Percentiles rank a stretch among this genome's conserved stretches.
phyloP scores from a whole-genome alignment of 2,329 filamentous ascomycete species.

The Colletotrichum gigasporum region DNA sequence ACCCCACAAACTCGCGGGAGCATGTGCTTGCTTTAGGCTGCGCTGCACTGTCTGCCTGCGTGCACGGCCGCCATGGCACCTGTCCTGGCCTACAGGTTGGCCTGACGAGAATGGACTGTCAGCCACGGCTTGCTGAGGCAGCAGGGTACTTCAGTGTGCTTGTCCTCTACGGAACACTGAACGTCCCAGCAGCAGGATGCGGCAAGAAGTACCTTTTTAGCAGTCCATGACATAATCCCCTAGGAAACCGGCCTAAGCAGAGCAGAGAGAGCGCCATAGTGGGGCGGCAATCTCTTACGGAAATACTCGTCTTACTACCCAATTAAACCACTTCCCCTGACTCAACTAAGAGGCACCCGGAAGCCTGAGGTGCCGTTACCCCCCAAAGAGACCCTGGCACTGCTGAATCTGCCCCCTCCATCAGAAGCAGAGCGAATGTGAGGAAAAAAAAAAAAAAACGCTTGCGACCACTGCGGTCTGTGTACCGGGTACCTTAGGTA shows the following conservation, averaged over 20 bases:
- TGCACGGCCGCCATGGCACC: not conserved
- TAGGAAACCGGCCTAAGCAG: not conserved
- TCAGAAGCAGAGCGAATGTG: not conserved
- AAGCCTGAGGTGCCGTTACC: not conserved
- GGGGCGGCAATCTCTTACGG: not conserved
- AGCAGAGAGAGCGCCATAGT: not conserved
- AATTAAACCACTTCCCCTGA: constrained; percentile 1
- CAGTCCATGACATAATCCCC: constrained; percentile 21
- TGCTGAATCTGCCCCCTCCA: not conserved
- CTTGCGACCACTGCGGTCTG: not conserved
- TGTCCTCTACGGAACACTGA: too few relatives aligned
- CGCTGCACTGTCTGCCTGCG: not conserved
- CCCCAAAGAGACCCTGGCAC: too few relatives aligned
- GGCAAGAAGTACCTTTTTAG: constrained; percentile 3
- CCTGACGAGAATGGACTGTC: not conserved
- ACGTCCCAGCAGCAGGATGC: not conserved
- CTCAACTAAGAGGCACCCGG: not conserved
- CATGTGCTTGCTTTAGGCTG: constrained; percentile 3
- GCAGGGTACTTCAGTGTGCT: too few relatives aligned
- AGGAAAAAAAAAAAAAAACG: constrained; percentile 1
- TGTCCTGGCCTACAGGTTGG: not conserved
- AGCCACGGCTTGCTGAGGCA: too few relatives aligned
- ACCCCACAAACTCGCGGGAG: constrained; percentile 4
- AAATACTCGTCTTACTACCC: constrained; percentile 2
- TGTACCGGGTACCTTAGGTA: constrained; percentile 6